Base-by-base conservation (phyloP, 2,329 filamentous ascomycete genomes). In the Hymenoscyphus salicellus region DNA sequence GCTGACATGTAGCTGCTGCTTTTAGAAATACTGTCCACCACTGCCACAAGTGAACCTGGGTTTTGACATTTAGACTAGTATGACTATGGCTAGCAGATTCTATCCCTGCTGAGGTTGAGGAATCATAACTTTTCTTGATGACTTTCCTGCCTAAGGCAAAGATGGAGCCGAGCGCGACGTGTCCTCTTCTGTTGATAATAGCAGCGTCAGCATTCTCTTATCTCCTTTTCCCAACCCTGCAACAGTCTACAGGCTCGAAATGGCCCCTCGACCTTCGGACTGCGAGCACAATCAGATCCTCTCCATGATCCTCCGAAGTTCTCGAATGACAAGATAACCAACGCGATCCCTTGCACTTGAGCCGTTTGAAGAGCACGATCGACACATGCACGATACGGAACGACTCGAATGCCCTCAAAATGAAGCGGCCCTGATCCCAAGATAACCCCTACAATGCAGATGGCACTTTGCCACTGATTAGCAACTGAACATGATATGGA, bases 351-450 rank as follows among this genome's bases (percentile, higher is more conserved):
- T 52, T 52, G 46, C 46, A 52, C 46, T 52, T 16, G 46, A 5
- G 46, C 46, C 23, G 46, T 52, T 26, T 16, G 46, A 5, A 52
- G 46, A 52, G 46, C 46, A 52, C 46, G 46, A 52, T 52, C 46
- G 46, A 52, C 46, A 26, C 46, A 52, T 52, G 46, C 46, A 16
- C 46, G 46, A 52, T 52, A 52, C 46, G 46, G 46, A 52, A 52
- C 46, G 46, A 52, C 46, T 6, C 16, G 17, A 26, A 26, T 52
- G 46, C 46, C 46, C 23, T 26, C 23, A 52, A 52, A 52, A 52
- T 16, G 46, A 6, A 52, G 6, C 46, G 46, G 46, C 46, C 46
- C 46, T 52, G 46, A 52, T 52, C 46, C 46, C 23, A 52, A 52
- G 17, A 52, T 52, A 52, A 52, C 17, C 46, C 46, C 46, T 52